Evolutionary conservation across 495 filamentous ascomycete genomes (phyloP), one percentile per base, ranked within the genome.

Genomic region (Talaromyces ruber): DNA sequence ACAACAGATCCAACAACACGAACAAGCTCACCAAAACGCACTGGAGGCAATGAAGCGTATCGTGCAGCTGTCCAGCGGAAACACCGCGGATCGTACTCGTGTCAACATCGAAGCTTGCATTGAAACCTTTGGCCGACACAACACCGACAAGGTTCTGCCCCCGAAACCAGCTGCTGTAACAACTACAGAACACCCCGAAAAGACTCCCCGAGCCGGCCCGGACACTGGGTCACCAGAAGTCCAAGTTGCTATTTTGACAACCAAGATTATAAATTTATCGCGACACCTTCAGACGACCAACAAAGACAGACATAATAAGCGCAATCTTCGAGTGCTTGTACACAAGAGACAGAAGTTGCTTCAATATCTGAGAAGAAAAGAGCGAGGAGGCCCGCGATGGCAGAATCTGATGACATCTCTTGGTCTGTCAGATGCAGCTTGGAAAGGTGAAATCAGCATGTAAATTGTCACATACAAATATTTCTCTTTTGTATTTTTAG

Each of bases 181-280:
- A 55, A 68, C 65, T 14, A 63, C 71, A 6, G 63, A 62, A 16
- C 70, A 71, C 39, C 67, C 64, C 4, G 68, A 78, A 52, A 81
- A 82, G 70, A 88, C 83, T 0, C 84, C 85, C 18, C 87, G 94
- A 6, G 87, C 88, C 12, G 94, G 94, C 0, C 88, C 86, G 0
- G 94, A 99, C 72, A 97, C 92, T 9, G 94, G 94, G 3, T 93
- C 88, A 60, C 87, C 88, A 21, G 94, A 99, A 74, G 94, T 99
- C 52, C 94, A 99, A 79, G 91, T 93, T 64, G 93, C 92, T n/a
- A 94, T 99, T 65, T 74, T 99, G 71, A 99, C 94, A 8, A 83
- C 90, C 54, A 97, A 97, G 80, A 99, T 99, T 67, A 75, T 90
- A 59, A 88, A 89, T 50, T 72, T 98, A 56, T 85, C 88, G 32